Base-by-base conservation (phyloP, 805 yeast genomes). In the Maudiozyma barnettii region DNA sequence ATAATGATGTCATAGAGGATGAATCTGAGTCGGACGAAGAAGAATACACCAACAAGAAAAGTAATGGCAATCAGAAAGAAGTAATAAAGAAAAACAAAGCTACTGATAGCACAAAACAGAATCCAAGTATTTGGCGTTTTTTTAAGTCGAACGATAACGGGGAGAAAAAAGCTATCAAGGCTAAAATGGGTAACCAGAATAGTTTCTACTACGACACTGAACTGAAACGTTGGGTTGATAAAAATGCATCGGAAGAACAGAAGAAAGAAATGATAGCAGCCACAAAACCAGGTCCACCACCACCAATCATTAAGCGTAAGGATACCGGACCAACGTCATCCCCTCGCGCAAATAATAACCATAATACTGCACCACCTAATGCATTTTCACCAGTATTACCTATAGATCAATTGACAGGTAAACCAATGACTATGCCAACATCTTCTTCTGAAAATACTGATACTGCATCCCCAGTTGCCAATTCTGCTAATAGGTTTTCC, bases 171-270 rank as follows among this genome's bases (percentile, higher is more conserved):
- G 84, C 89, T 0, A 75, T 81, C 51, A 77, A 79, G 52, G 98
- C 96, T 35, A 88, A 93, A 54, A 68, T 93, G 45, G 99, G 98
- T 12, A 86, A 84, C 48, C 75, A 79, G 49, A 57, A 58, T 30
- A 70, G 77, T 16, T 83, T 93, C 60, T 76, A 78, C 58, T 93
- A 79, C 63, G 96, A 90, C 67, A 91, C 86, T 56, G 79, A 84
- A 49, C 74, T 84, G 59, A 81, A 83, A 61, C 76, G 96, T 58
- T 93, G 97, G 96, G 78, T 93, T 45, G 82, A 87, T 59, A 78
- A 77, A 47, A 77, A 79, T 51, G 79, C 77, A 4, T 76, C 81
- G 22, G 71, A 76, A 44, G 93, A 78, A 59, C 90, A 83, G 43
- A 81, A 81, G 56, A 71, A 69, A 43, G 66, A 71, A 5, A 65